These are phyloP conservation scores for Psilocybe cubensis DNA, from an alignment of 768 basidiomycete genomes.

Conservation along the genomic window DNA sequence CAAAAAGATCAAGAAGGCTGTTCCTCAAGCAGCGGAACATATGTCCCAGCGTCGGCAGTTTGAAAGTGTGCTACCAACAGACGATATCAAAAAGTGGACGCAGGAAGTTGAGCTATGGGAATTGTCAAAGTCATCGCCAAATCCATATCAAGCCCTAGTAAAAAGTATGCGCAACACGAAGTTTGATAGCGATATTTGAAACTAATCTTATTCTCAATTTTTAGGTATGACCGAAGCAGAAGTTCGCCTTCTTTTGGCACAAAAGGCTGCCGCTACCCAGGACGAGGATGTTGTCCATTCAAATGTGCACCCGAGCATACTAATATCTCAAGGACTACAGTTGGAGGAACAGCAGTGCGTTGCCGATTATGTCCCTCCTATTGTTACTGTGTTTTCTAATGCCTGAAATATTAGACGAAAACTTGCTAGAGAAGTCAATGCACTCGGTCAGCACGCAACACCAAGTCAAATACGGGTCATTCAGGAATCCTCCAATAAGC, in stretches of 20 bases:
- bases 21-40: conserved; percentile 9
- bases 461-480: conserved; percentile 1
- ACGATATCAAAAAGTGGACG: conserved; percentile 14
- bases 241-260: not conserved
- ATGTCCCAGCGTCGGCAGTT: conserved; percentile 10
- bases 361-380: not conserved
- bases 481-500: conserved; percentile 8
- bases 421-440: not conserved
- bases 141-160: conserved; percentile 23
- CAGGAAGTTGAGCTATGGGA: conserved; percentile 25
- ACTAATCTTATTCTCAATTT: not conserved
- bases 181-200: too few relatives aligned
- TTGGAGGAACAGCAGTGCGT: not conserved
- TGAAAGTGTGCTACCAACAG: conserved; percentile 6
- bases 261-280: not conserved
- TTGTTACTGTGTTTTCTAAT: too few relatives aligned
- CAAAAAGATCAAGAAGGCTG: conserved; percentile 18
- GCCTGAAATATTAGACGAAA: too few relatives aligned
- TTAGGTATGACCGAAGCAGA: not conserved
- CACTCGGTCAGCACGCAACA: conserved; percentile 3
- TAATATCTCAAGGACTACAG: not conserved
- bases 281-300: not conserved
- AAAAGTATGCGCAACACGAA: conserved; percentile 1
- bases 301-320: not conserved
- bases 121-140: conserved; percentile 16